phyloP scores from a whole-genome alignment of 495 filamentous ascomycete species.

The Trichocladium uniseriatum region DNA sequence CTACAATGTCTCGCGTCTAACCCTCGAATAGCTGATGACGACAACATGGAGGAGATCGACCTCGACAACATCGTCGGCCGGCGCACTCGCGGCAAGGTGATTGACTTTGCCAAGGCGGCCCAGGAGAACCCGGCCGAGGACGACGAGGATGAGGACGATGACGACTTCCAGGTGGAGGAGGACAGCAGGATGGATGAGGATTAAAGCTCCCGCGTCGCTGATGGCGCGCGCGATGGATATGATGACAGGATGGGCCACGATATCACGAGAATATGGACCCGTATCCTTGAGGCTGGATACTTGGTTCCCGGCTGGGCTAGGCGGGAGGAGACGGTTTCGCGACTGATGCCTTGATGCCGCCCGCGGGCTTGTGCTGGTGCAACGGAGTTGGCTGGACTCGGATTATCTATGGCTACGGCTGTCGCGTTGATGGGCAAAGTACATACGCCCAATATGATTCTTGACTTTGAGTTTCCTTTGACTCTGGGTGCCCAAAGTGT shows the following conservation, averaged over 20 bases:
- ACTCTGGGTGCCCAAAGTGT: no score
- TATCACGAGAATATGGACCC: slow-evolving; percentile 5
- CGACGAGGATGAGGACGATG: slow-evolving; percentile 73
- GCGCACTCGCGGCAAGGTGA: slow-evolving; percentile 76
- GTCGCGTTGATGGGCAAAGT: not conserved
- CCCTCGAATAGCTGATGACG: slow-evolving; percentile 43
- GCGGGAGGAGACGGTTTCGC: not conserved
- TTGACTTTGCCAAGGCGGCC: slow-evolving; percentile 78
- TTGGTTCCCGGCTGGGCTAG: not conserved
- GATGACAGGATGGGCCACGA: slow-evolving; percentile 6
- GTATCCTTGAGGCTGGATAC: slow-evolving; percentile 2
- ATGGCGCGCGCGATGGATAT: not conserved
- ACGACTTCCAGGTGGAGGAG: slow-evolving; percentile 40
- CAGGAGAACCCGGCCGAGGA: slow-evolving; percentile 56
- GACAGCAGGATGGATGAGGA: slow-evolving; percentile 44
- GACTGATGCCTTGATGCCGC: no score
- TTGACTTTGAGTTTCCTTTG: not conserved
- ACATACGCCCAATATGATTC: not conserved
- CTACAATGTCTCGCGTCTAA: not conserved
- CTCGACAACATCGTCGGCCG: slow-evolving; percentile 79
- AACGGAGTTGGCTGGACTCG: slow-evolving; percentile 1
- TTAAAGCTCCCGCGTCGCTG: slow-evolving; percentile 12
- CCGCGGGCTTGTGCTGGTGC: not conserved
- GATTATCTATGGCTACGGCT: not conserved
- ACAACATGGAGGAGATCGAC: slow-evolving; percentile 87